Evolutionary conservation across 2,329 filamentous ascomycete species (phyloP), one percentile per base, ranked within the genome.

Genomic region (Verticillium longisporum): DNA sequence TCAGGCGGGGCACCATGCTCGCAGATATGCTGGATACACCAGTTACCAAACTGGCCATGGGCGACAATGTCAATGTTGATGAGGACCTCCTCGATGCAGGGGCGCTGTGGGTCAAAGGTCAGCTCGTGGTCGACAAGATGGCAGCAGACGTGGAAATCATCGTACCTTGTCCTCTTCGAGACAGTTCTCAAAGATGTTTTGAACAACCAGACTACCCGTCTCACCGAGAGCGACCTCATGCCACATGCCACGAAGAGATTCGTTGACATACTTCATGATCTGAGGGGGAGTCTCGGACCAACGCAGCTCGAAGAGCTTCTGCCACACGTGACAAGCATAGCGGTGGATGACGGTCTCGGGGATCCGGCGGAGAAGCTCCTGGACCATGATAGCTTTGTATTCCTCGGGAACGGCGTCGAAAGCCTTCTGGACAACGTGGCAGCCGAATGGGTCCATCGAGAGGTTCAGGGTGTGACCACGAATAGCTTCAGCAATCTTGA

Each of bases 101-200:
- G 93, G 63, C 96, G 92, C 93, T 96, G 67, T n/a, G 65, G 56
- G 26, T 34, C 4, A 34, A 21, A n/a, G 15, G n/a, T 55, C 13
- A 55, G 26, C 32, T 11, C 11, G 15, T 33, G 4, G 4, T 11
- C 11, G 13, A 10, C 5, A 31, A 33, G 45, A 36, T 2, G 15
- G 3, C 11, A 14, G 10, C n/a, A 13, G 18, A 26, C 10, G 11
- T 41, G 14, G 26, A n/a, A 10, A 2, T 2, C 14, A 50, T 71
- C 79, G 65, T 79, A 94, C 92, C 87, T 99, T 99, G 78, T 99
- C 95, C 70, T 98, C 94, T 71, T 99, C 96, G 34, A 98, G 84
- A 70, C 95, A 99, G 71, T 99, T 99, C 79, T 99, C 95, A 74
- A 99, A 99, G 71, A 99, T 99, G 74, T 99, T 99, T 76, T 99